phyloP scores from a whole-genome alignment of 2,329 filamentous ascomycete genomes.

The Alternaria panax region DNA sequence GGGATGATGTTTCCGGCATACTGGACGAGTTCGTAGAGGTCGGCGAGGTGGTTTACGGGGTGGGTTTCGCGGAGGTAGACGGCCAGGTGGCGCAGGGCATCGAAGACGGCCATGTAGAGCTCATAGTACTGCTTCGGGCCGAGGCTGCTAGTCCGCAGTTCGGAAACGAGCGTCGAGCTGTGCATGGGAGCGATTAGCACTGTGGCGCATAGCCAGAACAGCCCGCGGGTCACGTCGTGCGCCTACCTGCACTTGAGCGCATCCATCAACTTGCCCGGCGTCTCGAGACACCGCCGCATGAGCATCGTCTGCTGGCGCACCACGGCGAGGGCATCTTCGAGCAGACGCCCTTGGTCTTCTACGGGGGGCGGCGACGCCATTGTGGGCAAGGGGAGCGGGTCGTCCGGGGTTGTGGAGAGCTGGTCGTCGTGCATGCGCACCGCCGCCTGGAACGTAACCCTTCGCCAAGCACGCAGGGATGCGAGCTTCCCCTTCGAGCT shows the following conservation, averaged over 20 bases:
- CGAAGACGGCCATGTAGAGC: conserved; percentile 98
- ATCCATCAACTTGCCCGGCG: conserved; percentile 98
- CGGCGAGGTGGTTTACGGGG: conserved; percentile 95
- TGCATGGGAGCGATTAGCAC: conserved; percentile 17
- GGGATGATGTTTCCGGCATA: conserved; percentile 98
- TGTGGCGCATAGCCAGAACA: not conserved
- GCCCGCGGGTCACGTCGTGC: conserved; percentile 4
- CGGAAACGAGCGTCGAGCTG: conserved; percentile 97
- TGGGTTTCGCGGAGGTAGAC: conserved; percentile 97
- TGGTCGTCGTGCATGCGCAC: conserved; percentile 29
- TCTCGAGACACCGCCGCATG: conserved; percentile 98
- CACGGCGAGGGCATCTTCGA: conserved; percentile 95
- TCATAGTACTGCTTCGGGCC: conserved; percentile 99
- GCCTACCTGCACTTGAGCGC: conserved; percentile 96
- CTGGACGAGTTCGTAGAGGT: conserved; percentile 96
- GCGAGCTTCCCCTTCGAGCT: conserved; percentile 31
- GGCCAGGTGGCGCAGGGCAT: conserved; percentile 93
- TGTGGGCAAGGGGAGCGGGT: conserved; percentile 31
- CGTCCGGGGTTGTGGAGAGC: conserved; percentile 41
- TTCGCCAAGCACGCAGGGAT: conserved; percentile 41
- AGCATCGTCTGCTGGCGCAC: conserved; percentile 96
- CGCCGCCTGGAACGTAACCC: conserved; percentile 31
- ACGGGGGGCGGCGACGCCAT: conserved; percentile 59
- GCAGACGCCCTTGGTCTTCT: conserved; percentile 77
- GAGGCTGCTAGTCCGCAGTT: conserved; percentile 93